Base-by-base conservation (phyloP, 352 stramenopile species). In the Peronospora farinosa region DNA sequence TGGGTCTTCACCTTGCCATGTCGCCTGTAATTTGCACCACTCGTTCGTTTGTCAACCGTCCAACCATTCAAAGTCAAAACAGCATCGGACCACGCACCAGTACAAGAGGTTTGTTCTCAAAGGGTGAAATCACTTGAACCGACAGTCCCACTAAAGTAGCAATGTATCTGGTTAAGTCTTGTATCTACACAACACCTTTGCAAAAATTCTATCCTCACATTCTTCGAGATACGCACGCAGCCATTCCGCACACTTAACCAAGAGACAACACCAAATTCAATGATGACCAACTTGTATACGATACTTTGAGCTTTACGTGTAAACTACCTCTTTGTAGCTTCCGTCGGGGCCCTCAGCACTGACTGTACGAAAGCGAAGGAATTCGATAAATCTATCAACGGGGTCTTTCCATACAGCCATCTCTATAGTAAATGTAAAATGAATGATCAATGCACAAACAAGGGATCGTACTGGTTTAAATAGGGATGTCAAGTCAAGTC, bases 91-190 rank as follows among this genome's bases (percentile, higher is more conserved):
- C 12, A 45, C 63, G 37, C 46, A 93, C 90, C 40, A 98, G 53
- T 0, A 98, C 83, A 10, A 98, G 70, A 5, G 88, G 88, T 55
- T 96, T 95, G 49, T 86, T 73, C 40, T 73, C 58, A 0, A 89
- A 39, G 5, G 77, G 65, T 31, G 74, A 58, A 38, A 95, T 63
- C 31, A 83, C 59, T 47, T 83, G 35, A 6, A 84, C 69, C 4
- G 40, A n/a, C 2, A 84, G 52, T 0, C 58, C 67, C 9, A 84
- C 70, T 78, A 31, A 11, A 30, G 32, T 19, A 33, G 8, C 54
- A 46, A 17, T 16, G 25, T 10, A 38, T 15, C 27, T 0, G 6
- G 5, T 30, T 32, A 27, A 36, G 12, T 3, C 10, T 31, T 13
- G 9, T 40, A n/a, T 50, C 12, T 40, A 2, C 27, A 49, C 17